Evolutionary conservation across 352 stramenopile genomes (phyloP).

Genomic region (Phytophthora citricola): DNA sequence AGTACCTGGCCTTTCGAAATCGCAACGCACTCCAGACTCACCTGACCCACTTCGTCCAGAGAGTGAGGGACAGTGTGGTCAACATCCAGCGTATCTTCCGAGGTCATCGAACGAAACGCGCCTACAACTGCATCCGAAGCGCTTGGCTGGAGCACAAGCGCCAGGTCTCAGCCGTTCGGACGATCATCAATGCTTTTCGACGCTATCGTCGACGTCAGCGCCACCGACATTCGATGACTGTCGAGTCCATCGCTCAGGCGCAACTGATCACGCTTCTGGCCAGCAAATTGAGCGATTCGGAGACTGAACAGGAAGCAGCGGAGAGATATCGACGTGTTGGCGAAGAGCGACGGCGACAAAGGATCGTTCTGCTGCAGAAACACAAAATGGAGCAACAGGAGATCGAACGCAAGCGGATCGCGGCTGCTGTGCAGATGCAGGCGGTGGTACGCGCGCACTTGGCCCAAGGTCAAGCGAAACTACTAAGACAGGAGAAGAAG

Average conservation of each 20-base stretch:
- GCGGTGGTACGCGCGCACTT: constrained; percentile 52
- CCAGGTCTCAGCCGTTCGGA: constrained; percentile 32
- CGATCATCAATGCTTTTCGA: constrained; percentile 54
- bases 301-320: constrained; percentile 20
- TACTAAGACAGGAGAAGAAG: constrained; percentile 52
- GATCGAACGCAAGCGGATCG: constrained; percentile 47
- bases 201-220: constrained; percentile 49
- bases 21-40: constrained; percentile 41
- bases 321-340: constrained; percentile 60
- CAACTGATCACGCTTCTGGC: constrained; percentile 55
- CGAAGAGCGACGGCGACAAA: constrained; percentile 60
- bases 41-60: constrained; percentile 43
- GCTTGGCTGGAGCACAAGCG: constrained; percentile 35
- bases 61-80: constrained; percentile 39
- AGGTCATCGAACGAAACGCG: constrained; percentile 50
- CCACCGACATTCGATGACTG: constrained; percentile 61
- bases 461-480: constrained; percentile 36
- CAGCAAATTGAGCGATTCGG: constrained; percentile 42
- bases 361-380: constrained; percentile 57
- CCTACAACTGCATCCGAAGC: constrained; percentile 31
- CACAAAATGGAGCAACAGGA: constrained; percentile 59
- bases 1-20: constrained; percentile 53
- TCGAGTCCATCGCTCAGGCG: constrained; percentile 60
- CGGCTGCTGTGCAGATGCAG: constrained; percentile 58
- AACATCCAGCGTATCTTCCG: constrained; percentile 67